Evolutionary conservation across 2,329 filamentous ascomycete species (phyloP), one percentile per base, ranked within the genome.

Genomic region (Colletotrichum chlorophyti): DNA sequence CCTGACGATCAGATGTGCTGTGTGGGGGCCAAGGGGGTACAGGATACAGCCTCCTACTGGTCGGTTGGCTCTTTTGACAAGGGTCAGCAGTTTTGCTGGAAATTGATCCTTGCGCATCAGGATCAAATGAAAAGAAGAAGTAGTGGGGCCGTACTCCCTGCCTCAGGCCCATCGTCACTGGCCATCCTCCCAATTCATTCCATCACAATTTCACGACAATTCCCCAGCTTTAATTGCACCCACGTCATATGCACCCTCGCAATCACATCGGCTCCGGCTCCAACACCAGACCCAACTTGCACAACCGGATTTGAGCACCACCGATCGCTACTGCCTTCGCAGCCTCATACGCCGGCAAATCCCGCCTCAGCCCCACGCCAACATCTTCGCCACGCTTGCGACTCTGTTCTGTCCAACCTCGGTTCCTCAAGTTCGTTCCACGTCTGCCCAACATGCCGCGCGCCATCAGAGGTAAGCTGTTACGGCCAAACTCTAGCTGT

Each of bases 391-490:
- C 42, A 3, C 35, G n/a, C 17, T 14, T 23, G 29, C 40, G 19
- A n/a, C 31, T 32, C 23, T 17, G n/a, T 15, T 12, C n/a, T 29
- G 32, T 17, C 23, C 23, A 21, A 42, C 21, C 14, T 29, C 3
- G 2, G 9, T 32, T 8, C 27, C 27, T 19, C 27, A 11, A 23
- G 9, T 15, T 38, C 26, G 6, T 32, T 42, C 38, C 69, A 75
- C 53, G 21, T n/a, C 37, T 24, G 11, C 24, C 24, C 24, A 40
- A 9, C 47, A 86, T 85, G 83, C 81, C 83, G 63, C 82, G 82
- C 68, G 82, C 83, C 59, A 82, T 84, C 37, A 76, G 79, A 79
- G 83, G 83, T 83, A 66, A 9, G 34, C 23, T 38, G 7, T 9
- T 21, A 37, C 29, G 29, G 12, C 26, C 32, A n/a, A 31, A 10